Conservation (phyloP, 2,329 filamentous ascomycete species). For the Neoarthrinium moseri region DNA sequence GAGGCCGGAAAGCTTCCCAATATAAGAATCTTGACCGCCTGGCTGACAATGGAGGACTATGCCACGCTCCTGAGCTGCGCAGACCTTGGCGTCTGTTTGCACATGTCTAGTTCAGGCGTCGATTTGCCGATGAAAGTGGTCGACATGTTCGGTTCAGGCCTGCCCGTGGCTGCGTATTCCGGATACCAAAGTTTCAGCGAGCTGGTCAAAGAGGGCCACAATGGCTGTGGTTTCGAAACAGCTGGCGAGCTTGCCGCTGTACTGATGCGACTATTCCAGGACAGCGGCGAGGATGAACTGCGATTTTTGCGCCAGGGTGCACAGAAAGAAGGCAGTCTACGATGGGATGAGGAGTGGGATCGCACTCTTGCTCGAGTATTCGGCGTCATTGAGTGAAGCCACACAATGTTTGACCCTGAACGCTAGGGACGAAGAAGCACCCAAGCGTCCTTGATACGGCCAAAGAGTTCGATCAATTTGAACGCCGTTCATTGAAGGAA, state of each 20-base stretch:
- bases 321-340: constrained; percentile 66
- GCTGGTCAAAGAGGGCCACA: constrained; percentile 82
- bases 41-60: constrained; percentile 83
- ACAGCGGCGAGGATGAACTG: constrained; percentile 52
- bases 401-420: no score
- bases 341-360: constrained; percentile 96
- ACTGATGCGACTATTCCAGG: constrained; percentile 62
- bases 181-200: constrained; percentile 87
- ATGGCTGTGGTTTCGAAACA: constrained; percentile 82
- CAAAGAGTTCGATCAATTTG: no score
- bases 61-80: constrained; percentile 79
- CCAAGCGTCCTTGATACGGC: no score
- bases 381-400: constrained; percentile 38
- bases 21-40: constrained; percentile 75
- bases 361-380: constrained; percentile 73
- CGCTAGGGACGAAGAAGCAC: no score
- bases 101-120: constrained; percentile 91
- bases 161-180: constrained; percentile 86
- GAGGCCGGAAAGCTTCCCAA: constrained; percentile 62
- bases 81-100: constrained; percentile 86
- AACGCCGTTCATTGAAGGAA: no score
- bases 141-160: constrained; percentile 94
- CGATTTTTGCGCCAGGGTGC: constrained; percentile 66
- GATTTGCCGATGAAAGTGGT: constrained; percentile 99
- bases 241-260: constrained; percentile 63